Base-by-base conservation (phyloP, 805 yeast species). In the Candida schatavii region DNA sequence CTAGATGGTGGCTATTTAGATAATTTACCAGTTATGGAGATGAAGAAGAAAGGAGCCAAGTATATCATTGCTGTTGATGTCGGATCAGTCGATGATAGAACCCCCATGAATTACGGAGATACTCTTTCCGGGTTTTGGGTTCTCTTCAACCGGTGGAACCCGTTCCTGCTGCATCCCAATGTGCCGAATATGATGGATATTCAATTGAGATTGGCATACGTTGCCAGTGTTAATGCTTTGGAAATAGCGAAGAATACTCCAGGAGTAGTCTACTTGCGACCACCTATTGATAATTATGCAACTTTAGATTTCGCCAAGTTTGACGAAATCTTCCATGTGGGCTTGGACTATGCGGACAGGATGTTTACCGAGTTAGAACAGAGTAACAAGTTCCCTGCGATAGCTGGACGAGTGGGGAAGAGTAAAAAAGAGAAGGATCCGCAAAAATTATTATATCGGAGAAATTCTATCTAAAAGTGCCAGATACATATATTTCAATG, bases 1-100 rank as follows among this genome's bases (percentile, higher is more conserved):
- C 66, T 93, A 33, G 99, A 91, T 62, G 99, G 99, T 33, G 99
- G 99, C 0, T 91, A 93, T 59, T 82, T 93, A 41, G 98, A 91
- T 58, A 91, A 91, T 57, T 68, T 91, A 43, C 95, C 99, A 0
- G 98, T 91, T 2, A 74, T 74, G 49, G 97, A 91, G 57, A 93
- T 91, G 98, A 83, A 85, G 59, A 76, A 81, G 31, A 74, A 86
- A 45, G 98, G 98, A 2, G 96, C 96, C 2, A 81, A 81, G 43
- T 76, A 83, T 30, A 81, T 91, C 14, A 80, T 93, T 56, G 98
- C 99, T 0, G 90, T 89, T 13, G 99, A 91, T 62, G 99, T 91
- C 29, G 99, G 99, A 0, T 85, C 97, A 1, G 85, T 83, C 3
- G 98, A 93, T 58, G 98, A 90, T 53, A 74, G 91, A 39, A 82